Evolutionary conservation across 2,329 filamentous ascomycete species (phyloP), one percentile per base, ranked within the genome.

Genomic region (Colletotrichum eremochloae): DNA sequence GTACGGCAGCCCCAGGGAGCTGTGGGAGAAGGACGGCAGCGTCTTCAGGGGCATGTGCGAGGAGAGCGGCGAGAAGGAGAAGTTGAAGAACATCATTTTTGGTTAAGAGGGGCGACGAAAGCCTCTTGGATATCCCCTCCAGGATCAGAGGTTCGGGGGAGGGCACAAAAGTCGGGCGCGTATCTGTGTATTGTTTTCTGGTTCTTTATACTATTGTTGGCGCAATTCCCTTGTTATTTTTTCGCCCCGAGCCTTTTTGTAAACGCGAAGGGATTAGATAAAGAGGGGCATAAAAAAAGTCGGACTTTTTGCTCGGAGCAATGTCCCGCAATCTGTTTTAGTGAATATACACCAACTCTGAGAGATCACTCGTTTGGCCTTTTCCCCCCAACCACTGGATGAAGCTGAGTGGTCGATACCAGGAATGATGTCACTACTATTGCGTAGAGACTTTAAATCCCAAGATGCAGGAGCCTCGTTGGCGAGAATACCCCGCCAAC

Each of bases 1-100:
- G 81, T 93, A 88, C 80, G 92, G 91, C 4, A 84, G 83, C 7
- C 92, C 92, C 1, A 83, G 79, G 75, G 89, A 92, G 77, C 80
- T 94, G 68, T 89, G 92, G 86, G 83, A 84, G 63, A 83, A 80
- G 77, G 81, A 86, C 29, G 82, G 77, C 5, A 84, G 88, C 6
- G 81, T 89, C 2, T 93, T 93, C 78, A 85, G 85, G 68, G 86
- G 86, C n/a, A 89, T 93, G 89, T 90, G 89, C 52, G 85, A 88
- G 78, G 86, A 88, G 78, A 90, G 87, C 75, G 89, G 89, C 0
- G 89, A 91, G 82, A 86, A 82, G 77, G 86, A 89, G 1, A 86
- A 85, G 78, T 76, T 90, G 73, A 82, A 80, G 74, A 81, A 81
- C 36, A 85, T 88, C 15, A 84, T 89, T 63, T 78, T 82, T 63